These are phyloP conservation scores for Colletotrichum lupini DNA, from an alignment of 2,329 filamentous ascomycete genomes.

Conservation along the genomic window DNA sequence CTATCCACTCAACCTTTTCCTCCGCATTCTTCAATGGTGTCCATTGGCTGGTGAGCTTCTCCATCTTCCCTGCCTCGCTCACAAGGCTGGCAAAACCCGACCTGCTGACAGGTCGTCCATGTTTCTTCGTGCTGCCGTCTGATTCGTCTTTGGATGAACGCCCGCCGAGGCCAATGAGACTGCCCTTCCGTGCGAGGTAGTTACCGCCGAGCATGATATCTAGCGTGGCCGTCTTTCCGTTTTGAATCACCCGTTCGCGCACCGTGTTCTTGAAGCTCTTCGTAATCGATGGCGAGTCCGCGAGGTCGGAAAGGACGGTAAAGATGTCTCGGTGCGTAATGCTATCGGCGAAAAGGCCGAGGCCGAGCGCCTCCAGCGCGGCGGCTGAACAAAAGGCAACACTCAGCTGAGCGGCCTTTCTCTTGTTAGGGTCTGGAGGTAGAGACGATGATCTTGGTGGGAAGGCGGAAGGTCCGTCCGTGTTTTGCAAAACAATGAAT, in stretches of 20 bases:
- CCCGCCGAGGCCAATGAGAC: conserved; percentile 29
- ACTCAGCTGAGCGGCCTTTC: conserved; percentile 45
- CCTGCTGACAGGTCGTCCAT: conserved; percentile 18
- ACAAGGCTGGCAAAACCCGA: conserved; percentile 33
- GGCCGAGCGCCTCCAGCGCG: conserved; percentile 58
- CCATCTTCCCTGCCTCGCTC: conserved; percentile 19
- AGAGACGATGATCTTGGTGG: conserved; percentile 36
- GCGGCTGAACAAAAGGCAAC: conserved; percentile 59
- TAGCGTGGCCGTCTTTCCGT: conserved; percentile 49
- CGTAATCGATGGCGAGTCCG: conserved; percentile 53
- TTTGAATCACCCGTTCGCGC: conserved; percentile 48
- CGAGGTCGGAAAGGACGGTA: conserved; percentile 61
- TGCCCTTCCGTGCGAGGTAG: conserved; percentile 30
- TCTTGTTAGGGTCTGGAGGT: conserved; percentile 39
- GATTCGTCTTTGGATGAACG: conserved; percentile 23
- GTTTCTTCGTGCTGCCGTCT: conserved; percentile 20
- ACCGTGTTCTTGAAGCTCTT: conserved; percentile 58
- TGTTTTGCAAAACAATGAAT: conserved; percentile 46
- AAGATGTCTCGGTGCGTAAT: conserved; percentile 63
- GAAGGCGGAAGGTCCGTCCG: conserved; percentile 34
- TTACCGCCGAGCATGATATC: conserved; percentile 39
- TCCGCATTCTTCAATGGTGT: conserved; percentile 35
- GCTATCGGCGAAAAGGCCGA: conserved; percentile 44
- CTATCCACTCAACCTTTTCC: conserved; percentile 34
- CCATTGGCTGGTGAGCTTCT: conserved; percentile 35